Evolutionary conservation across 495 filamentous ascomycete species (phyloP).

Genomic region (Aspergillus bertholletiae): DNA sequence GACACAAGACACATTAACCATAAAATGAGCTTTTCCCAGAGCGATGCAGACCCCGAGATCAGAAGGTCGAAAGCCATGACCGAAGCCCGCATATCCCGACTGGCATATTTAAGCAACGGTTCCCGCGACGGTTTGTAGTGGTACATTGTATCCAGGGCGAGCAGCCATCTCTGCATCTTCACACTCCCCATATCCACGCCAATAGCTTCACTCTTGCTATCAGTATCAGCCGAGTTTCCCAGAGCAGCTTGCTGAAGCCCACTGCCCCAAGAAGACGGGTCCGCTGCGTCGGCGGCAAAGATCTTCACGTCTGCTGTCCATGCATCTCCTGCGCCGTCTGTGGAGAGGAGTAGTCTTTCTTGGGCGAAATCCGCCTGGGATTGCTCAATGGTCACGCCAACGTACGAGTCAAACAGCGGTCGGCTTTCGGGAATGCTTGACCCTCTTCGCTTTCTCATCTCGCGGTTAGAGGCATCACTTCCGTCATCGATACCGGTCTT

Average conservation of each 20-base stretch:
- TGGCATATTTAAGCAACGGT: conserved; percentile 34
- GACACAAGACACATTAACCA: conserved; percentile 29
- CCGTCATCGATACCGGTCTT: not conserved
- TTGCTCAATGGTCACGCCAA: conserved; percentile 39
- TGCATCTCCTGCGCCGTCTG: not conserved
- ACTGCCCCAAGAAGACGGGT: conserved; percentile 23
- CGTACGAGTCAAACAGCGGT: conserved; percentile 32
- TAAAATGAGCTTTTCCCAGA: conserved; percentile 24
- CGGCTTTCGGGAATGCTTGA: not conserved
- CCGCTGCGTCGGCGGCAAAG: conserved; percentile 31
- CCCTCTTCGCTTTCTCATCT: not conserved
- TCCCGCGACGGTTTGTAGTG: conserved; percentile 47
- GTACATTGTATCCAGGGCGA: conserved; percentile 49
- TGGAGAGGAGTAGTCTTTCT: conserved; percentile 16
- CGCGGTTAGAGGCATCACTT: not conserved
- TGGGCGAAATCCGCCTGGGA: conserved; percentile 28
- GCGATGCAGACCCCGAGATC: conserved; percentile 17
- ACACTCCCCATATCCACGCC: not conserved
- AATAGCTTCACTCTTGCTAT: not conserved
- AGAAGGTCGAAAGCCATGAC: conserved; percentile 43
- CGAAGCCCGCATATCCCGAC: conserved; percentile 30
- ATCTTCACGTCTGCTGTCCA: conserved; percentile 15
- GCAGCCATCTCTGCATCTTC: conserved; percentile 32
- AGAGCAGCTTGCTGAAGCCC: conserved; percentile 18
- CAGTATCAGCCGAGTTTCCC: not conserved